Base-by-base conservation (phyloP, 2,329 filamentous ascomycete species). In the Colletotrichum musae region DNA sequence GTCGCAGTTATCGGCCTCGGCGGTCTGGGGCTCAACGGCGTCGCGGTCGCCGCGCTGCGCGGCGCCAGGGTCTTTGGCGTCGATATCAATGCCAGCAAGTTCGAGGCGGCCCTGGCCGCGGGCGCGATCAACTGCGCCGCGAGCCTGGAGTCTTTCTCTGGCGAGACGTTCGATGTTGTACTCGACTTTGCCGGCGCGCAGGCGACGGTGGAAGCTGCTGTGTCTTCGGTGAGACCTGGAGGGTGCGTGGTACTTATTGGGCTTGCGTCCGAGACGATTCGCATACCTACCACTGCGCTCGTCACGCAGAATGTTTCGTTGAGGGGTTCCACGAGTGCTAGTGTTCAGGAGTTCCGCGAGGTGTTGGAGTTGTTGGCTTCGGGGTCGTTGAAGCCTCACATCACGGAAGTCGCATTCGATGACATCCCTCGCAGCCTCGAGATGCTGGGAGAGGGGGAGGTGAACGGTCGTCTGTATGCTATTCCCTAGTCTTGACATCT, bases 161-260 rank as follows among this genome's bases (percentile, higher is more conserved):
- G 28, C 1, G 47, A 66, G 48, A 52, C 2, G 0, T 64, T 71
- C 36, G 67, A 71, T 26, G 63, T 67, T 1, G 41, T 70, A 12
- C 13, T 71, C 12, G 63, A 70, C n/a, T 70, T 70, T 52, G 70
- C 51, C 2, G 58, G 67, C n/a, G 56, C 63, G 1, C 54, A 62
- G 51, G 13, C 39, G 12, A 68, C 64, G 21, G 57, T 71, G 5
- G 62, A 68, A 36, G 32, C 18, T 4, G 63, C 64, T 9, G 12
- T 65, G 6, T 18, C 48, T 1, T 12, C 60, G 10, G 59, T 71
- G 10, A 59, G 59, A n/a, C 53, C 43, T 12, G 67, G 67, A 3
- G 70, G 67, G 1, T 58, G 62, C 6, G 58, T 71, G 13, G 70
- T 71, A 13, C 41, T 70, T 1, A 54, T 70, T 2, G 70, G 67